A percentile compares a stretch with the other conserved stretches of the same genome.
phyloP scores from a whole-genome alignment of 2,329 filamentous ascomycete species.

The Clonostachys rosea region DNA sequence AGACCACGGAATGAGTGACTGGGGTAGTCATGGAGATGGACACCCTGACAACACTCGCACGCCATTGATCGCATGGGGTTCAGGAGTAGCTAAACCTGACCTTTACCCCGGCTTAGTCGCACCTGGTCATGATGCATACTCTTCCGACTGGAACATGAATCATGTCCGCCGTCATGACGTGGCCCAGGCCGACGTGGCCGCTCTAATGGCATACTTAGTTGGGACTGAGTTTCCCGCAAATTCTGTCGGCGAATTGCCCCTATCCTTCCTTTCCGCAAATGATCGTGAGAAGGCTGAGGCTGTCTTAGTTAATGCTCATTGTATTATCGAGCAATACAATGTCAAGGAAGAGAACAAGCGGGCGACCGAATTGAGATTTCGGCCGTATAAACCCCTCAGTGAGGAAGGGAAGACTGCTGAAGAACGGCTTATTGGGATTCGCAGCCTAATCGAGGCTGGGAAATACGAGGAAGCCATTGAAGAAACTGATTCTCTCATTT shows the following conservation, averaged over 20 bases:
- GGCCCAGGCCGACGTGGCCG: constrained; percentile 87
- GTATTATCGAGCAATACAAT: constrained; percentile 91
- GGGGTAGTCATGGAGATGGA: constrained; percentile 97
- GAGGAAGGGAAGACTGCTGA: constrained; percentile 58
- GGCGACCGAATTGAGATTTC: constrained; percentile 69
- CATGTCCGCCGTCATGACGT: constrained; percentile 85
- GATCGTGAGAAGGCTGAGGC: constrained; percentile 78
- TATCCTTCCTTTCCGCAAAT: constrained; percentile 72
- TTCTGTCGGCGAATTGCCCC: constrained; percentile 87
- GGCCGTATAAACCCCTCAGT: constrained; percentile 68
- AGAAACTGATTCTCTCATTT: constrained; percentile 71
- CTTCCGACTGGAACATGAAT: constrained; percentile 81
- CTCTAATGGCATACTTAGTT: constrained; percentile 89
- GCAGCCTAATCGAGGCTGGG: constrained; percentile 59
- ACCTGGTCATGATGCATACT: constrained; percentile 87
- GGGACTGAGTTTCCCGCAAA: constrained; percentile 92
- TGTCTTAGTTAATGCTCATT: constrained; percentile 76
- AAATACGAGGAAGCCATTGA: constrained; percentile 74
- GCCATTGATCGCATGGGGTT: constrained; percentile 88
- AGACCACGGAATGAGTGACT: constrained; percentile 98
- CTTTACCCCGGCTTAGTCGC: constrained; percentile 50
- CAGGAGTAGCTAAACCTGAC: constrained; percentile 76
- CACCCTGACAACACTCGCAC: constrained; percentile 97
- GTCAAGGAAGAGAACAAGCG: constrained; percentile 89
- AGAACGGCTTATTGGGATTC: constrained; percentile 63